Conservation (phyloP, 2,329 filamentous ascomycete species). For the Ophiosphaerella herpotricha region DNA sequence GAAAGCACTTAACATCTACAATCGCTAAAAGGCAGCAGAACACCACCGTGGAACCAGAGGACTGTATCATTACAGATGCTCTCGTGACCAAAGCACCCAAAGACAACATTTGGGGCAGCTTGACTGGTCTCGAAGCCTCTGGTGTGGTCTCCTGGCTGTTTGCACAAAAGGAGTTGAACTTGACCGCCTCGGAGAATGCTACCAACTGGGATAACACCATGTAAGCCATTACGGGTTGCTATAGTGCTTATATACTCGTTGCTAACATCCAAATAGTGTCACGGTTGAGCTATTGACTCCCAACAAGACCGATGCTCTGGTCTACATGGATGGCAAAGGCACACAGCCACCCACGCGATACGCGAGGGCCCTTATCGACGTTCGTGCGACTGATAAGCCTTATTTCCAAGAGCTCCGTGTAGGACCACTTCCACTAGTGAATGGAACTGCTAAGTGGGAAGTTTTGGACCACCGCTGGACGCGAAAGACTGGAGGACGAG, state of each 20-base stretch:
- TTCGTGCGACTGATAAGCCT: constrained; percentile 24
- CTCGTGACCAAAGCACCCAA: background rate
- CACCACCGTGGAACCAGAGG: background rate
- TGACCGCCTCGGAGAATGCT: background rate
- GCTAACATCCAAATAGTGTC: background rate
- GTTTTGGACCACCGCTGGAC: background rate
- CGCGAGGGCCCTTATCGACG: constrained; percentile 1
- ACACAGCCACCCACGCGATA: constrained; percentile 1
- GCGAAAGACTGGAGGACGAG: background rate
- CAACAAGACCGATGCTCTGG: constrained; percentile 4
- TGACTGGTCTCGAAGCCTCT: background rate
- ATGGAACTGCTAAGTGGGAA: constrained; percentile 34
- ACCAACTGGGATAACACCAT: background rate
- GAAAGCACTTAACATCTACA: background rate
- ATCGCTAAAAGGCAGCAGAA: background rate
- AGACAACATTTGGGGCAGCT: background rate
- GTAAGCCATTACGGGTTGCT: background rate
- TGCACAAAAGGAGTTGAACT: background rate
- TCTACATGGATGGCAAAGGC: background rate
- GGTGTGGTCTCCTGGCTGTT: background rate
- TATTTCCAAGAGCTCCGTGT: constrained; percentile 51
- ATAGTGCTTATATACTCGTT: background rate
- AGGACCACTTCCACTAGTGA: constrained; percentile 53
- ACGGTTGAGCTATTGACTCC: constrained; percentile 1
- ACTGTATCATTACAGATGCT: background rate